These are phyloP conservation scores for Paramarasmius palmivorus DNA, from an alignment of 1,284 basidiomycete species.

Conservation along the genomic window DNA sequence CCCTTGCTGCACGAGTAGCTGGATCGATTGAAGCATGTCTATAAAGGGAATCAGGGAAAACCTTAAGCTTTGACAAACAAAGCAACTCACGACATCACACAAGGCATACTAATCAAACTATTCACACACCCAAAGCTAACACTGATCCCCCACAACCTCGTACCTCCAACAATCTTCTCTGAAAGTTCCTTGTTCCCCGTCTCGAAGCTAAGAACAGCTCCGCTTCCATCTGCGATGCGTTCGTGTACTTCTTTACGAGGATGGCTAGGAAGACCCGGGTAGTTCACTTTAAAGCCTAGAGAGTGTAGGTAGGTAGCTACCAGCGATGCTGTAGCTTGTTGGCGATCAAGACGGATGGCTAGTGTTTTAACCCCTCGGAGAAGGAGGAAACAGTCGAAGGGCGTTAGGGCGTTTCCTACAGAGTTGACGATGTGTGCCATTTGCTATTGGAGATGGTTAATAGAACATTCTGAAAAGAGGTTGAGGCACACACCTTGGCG, in stretches of 20 bases:
- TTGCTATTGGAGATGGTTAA: conserved; percentile 45
- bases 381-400: conserved; percentile 95
- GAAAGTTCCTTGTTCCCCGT: conserved; percentile 91
- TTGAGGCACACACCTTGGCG: conserved; percentile 59
- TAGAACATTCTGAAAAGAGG: conserved; percentile 4
- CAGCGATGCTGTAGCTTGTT: conserved; percentile 81
- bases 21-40: conserved; percentile 98
- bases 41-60: conserved; percentile 17
- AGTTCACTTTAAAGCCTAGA: conserved; percentile 93
- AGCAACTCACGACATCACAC: conserved; percentile 92
- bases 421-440: conserved; percentile 93
- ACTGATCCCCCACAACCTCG: conserved; percentile 95
- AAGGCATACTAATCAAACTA: conserved; percentile 98
- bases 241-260: conserved; percentile 88
- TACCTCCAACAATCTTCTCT: conserved; percentile 91
- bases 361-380: conserved; percentile 97
- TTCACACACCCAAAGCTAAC: conserved; percentile 99
- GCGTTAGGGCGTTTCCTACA: conserved; percentile 96
- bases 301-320: conserved; percentile 88
- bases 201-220: conserved; percentile 93
- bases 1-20: conserved; percentile 88
- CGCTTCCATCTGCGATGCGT: conserved; percentile 86
- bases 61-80: conserved; percentile 11
- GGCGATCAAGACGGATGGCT: conserved; percentile 94
- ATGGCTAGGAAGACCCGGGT: conserved; percentile 87